Conservation (phyloP, 2,329 filamentous ascomycete species). For the Biscogniauxia sp. region DNA sequence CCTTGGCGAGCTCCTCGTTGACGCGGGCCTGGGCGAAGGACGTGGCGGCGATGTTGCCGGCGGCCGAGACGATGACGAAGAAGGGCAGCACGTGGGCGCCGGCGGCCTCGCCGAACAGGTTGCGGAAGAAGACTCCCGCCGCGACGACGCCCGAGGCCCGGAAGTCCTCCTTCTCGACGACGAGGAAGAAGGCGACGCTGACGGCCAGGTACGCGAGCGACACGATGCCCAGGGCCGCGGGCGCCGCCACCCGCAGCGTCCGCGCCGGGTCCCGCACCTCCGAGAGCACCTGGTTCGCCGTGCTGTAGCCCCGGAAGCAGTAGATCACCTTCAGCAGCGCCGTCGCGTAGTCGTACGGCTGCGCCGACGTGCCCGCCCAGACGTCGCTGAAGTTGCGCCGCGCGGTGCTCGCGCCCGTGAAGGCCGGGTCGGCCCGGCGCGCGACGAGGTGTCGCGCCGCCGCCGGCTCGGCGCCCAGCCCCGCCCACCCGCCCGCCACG, state of each 20-base stretch:
- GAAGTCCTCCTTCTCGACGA: slow-evolving; percentile 55
- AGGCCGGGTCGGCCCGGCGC: slow-evolving; percentile 21
- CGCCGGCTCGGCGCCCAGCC: no score
- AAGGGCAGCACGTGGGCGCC: slow-evolving; percentile 43
- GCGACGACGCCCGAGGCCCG: slow-evolving; percentile 51
- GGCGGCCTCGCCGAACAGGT: slow-evolving; percentile 45
- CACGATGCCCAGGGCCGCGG: slow-evolving; percentile 52
- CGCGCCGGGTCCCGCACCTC: slow-evolving; percentile 57
- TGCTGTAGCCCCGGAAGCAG: slow-evolving; percentile 54
- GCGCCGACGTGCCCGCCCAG: slow-evolving; percentile 39
- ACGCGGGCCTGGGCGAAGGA: slow-evolving; percentile 48
- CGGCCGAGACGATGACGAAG: slow-evolving; percentile 45
- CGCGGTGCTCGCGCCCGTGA: slow-evolving; percentile 31
- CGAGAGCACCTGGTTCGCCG: slow-evolving; percentile 54
- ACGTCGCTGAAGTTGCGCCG: slow-evolving; percentile 40
- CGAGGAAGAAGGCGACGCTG: slow-evolving; percentile 59
- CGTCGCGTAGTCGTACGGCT: slow-evolving; percentile 45
- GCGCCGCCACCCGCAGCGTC: slow-evolving; percentile 56
- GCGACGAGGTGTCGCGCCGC: slow-evolving; percentile 14
- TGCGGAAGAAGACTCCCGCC: slow-evolving; percentile 57
- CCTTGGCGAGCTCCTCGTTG: slow-evolving; percentile 45
- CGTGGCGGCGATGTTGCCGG: slow-evolving; percentile 47
- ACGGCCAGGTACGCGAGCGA: slow-evolving; percentile 54
- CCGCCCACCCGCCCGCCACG: slow-evolving; percentile 36
- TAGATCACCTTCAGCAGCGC: slow-evolving; percentile 56